phyloP scores from a whole-genome alignment of 2,329 filamentous ascomycete genomes.

The Zopfia rhizophila region DNA sequence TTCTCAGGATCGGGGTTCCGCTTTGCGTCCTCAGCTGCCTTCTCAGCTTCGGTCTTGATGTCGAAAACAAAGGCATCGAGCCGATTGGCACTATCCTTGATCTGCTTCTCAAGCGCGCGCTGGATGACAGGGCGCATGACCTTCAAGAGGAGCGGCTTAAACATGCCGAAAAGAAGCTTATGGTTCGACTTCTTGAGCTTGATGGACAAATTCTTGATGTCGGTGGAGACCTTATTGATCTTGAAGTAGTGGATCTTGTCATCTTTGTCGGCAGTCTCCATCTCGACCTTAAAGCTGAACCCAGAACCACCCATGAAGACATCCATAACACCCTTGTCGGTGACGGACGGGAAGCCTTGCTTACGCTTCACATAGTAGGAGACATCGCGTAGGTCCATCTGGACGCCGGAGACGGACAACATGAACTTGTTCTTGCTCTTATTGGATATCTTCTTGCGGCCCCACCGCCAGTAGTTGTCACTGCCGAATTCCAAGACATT shows the following conservation, averaged over 20 bases:
- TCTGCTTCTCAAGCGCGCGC: slow-evolving; percentile 88
- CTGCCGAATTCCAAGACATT: slow-evolving; percentile 88
- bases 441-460: slow-evolving; percentile 85
- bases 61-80: slow-evolving; percentile 78
- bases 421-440: slow-evolving; percentile 86
- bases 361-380: slow-evolving; percentile 97
- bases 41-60: slow-evolving; percentile 85
- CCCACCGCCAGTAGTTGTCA: slow-evolving; percentile 96
- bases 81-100: slow-evolving; percentile 82
- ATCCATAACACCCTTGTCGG: slow-evolving; percentile 88
- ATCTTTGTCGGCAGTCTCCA: slow-evolving; percentile 80
- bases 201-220: slow-evolving; percentile 83
- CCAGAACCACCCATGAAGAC: slow-evolving; percentile 88
- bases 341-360: slow-evolving; percentile 88
- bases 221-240: slow-evolving; percentile 86
- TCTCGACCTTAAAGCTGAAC: slow-evolving; percentile 89
- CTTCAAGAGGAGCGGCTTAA: slow-evolving; percentile 88
- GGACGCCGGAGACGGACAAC: slow-evolving; percentile 86
- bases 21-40: slow-evolving; percentile 72
- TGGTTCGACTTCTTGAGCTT: slow-evolving; percentile 95
- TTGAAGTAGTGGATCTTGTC: slow-evolving; percentile 92
- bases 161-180: slow-evolving; percentile 86
- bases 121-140: slow-evolving; percentile 84
- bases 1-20: slow-evolving; percentile 74
- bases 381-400: slow-evolving; percentile 83